Evolutionary conservation across 139 green algal genomes (phyloP).

Genomic region (Ettlia oleoabundans): DNA sequence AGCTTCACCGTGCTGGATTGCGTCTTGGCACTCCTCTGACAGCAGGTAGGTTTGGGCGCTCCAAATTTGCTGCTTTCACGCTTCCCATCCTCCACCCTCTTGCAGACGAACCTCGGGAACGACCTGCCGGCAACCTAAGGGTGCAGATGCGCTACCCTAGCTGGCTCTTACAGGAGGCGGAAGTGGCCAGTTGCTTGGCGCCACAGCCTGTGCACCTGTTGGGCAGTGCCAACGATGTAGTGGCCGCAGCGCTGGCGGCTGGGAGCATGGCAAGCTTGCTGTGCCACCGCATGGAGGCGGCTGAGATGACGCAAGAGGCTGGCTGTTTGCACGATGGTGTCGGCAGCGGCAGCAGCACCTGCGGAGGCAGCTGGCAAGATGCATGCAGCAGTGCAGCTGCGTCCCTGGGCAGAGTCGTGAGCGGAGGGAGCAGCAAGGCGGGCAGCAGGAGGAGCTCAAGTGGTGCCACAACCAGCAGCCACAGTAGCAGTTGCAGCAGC

Average conservation of each 20-base stretch:
- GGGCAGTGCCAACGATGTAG: background rate
- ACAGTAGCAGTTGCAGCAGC: too few relatives aligned
- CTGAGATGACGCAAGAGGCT: background rate
- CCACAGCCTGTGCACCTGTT: slow-evolving; percentile 29
- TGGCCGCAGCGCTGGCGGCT: slow-evolving; percentile 22
- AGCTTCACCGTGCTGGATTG: too few relatives aligned
- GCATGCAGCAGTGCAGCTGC: background rate
- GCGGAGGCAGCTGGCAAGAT: slow-evolving; percentile 2
- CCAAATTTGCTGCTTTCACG: too few relatives aligned
- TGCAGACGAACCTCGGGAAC: slow-evolving; percentile 38
- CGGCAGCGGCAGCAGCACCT: background rate
- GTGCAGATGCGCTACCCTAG: slow-evolving; percentile 41
- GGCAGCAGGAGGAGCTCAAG: too few relatives aligned
- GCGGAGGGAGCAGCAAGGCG: background rate
- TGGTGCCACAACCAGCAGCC: too few relatives aligned
- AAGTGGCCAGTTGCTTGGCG: slow-evolving; percentile 5
- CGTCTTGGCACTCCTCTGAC: too few relatives aligned
- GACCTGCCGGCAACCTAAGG: slow-evolving; percentile 27
- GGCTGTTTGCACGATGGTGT: too few relatives aligned
- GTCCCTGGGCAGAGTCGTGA: background rate
- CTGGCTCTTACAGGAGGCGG: background rate
- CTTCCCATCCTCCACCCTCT: too few relatives aligned
- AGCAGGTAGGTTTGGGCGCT: too few relatives aligned
- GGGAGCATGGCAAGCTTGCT: slow-evolving; percentile 28
- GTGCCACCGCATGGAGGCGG: slow-evolving; percentile 1